These are phyloP conservation scores for Ophiostoma populinum DNA, from an alignment of 2,329 filamentous ascomycete genomes.

Conservation along the genomic window DNA sequence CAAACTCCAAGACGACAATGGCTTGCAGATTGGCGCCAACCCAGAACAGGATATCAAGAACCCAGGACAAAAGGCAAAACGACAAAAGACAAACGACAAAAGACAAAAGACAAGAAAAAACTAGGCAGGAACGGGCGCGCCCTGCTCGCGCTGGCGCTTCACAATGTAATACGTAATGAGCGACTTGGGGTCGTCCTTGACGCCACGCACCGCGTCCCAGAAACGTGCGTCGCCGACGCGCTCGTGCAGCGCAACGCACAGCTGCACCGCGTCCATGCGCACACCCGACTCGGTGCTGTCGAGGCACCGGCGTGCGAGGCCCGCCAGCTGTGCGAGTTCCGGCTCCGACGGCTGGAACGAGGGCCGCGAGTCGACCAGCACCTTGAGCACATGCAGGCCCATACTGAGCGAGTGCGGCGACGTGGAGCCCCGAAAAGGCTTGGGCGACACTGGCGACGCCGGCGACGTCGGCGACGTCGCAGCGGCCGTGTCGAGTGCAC, in stretches of 20 bases:
- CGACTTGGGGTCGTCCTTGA: conserved; percentile 58
- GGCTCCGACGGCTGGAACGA: conserved; percentile 31
- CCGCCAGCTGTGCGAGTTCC: conserved; percentile 34
- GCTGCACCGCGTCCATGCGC: conserved; percentile 59
- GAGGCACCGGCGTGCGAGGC: conserved; percentile 36
- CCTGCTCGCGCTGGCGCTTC: conserved; percentile 41
- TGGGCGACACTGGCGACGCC: no score
- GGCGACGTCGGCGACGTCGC: conserved; percentile 16
- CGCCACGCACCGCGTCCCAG: conserved; percentile 47
- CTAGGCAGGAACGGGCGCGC: not conserved
- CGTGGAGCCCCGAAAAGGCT: no score
- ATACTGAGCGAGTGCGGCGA: conserved; percentile 37
- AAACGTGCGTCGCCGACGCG: conserved; percentile 43
- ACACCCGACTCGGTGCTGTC: conserved; percentile 45
- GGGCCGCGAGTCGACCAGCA: conserved; percentile 32
- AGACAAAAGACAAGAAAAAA: not conserved
- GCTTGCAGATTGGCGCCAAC: no score
- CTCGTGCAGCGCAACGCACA: conserved; percentile 57
- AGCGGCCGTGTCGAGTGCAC: conserved; percentile 27
- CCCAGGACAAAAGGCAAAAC: not conserved
- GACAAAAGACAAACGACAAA: not conserved
- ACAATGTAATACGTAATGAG: conserved; percentile 70
- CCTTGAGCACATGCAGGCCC: conserved; percentile 44
- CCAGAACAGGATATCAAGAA: no score
- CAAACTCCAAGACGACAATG: no score